Evolutionary conservation across 352 stramenopile species (phyloP), one percentile per base, ranked within the genome.

Genomic region (Pythium periplocum): DNA sequence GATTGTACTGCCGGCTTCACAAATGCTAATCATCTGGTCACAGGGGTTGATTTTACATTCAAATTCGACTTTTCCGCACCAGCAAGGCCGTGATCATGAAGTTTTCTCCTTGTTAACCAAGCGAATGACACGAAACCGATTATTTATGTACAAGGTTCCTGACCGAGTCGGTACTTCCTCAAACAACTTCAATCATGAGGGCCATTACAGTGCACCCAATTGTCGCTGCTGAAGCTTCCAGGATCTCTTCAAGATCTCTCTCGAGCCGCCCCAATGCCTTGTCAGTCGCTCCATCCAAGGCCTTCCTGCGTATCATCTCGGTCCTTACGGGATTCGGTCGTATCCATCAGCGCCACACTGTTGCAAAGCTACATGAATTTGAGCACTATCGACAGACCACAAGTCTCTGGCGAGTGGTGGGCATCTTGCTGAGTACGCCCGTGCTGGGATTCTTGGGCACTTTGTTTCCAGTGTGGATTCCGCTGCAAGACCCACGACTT

Each of bases 11-110:
- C 8, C 6, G 6, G 10, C 26, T 26, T 26, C 17, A 26, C 17
- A 12, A 12, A 12, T 42, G 38, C 7, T 42, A 42, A 26, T 26
- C 17, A 26, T 26, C 43, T 58, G 11, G 17, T 56, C 33, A 31
- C 46, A 52, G 46, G 57, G 10, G 33, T 40, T 31, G 46, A 52
- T 52, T 52, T 52, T 17, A 9, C 7, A 1, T 52, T 52, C 46
- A 11, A 31, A 9, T 52, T 52, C 17, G 32, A 52, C 46, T 52
- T 52, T 39, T 31, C 7, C 17, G 17, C 17, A 0, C 17, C 17
- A 26, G 17, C 17, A 26, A 26, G 17, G 17, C 17, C 17, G 17
- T 26, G 17, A 26, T 26, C 17, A 26, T 26, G 17, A 26, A 26
- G 17, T 26, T 26, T 26, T 26, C 17, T 26, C 17, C 17, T 26